Percentiles rank a stretch among this genome's conserved stretches.
These are phyloP conservation scores for Acanthamoeba rhysodes DNA, from an alignment of 208 protist species.

Conservation along the genomic window DNA sequence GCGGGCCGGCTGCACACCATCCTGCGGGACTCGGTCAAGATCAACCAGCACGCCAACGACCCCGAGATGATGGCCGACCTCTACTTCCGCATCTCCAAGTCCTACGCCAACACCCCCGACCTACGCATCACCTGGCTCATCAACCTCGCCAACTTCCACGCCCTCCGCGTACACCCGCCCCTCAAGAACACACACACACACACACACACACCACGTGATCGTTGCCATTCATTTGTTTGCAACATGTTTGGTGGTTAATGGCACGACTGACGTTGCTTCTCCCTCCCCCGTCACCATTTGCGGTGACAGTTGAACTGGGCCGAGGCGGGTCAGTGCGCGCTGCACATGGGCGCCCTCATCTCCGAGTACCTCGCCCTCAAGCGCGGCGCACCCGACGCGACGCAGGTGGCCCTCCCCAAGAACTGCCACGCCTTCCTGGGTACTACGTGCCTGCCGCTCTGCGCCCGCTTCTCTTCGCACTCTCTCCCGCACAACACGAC, in stretches of 20 bases:
- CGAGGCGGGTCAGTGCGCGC: conserved; percentile 82
- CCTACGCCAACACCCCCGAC: conserved; percentile 81
- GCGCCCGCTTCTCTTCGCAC: not conserved
- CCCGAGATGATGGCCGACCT: conserved; percentile 64
- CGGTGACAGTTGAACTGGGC: conserved; percentile 77
- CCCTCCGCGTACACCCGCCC: conserved; percentile 72
- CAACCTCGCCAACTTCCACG: conserved; percentile 78
- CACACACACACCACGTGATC: too few relatives aligned
- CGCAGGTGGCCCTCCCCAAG: not conserved
- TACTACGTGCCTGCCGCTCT: not conserved
- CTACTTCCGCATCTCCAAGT: conserved; percentile 27
- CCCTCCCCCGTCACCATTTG: too few relatives aligned
- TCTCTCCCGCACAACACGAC: too few relatives aligned
- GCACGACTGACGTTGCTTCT: too few relatives aligned
- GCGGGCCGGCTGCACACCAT: conserved; percentile 69
- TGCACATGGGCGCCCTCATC: conserved; percentile 85
- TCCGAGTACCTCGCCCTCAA: conserved; percentile 79
- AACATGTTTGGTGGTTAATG: too few relatives aligned
- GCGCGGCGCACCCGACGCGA: not conserved
- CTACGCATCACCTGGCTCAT: conserved; percentile 87
- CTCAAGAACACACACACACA: conserved; percentile 18
- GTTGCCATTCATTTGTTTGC: too few relatives aligned
- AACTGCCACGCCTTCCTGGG: not conserved
- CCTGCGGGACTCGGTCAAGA: conserved; percentile 76
- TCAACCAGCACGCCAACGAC: conserved; percentile 70